These are phyloP conservation scores for Diplodia seriata DNA, from an alignment of 2,329 filamentous ascomycete genomes.

Conservation along the genomic window DNA sequence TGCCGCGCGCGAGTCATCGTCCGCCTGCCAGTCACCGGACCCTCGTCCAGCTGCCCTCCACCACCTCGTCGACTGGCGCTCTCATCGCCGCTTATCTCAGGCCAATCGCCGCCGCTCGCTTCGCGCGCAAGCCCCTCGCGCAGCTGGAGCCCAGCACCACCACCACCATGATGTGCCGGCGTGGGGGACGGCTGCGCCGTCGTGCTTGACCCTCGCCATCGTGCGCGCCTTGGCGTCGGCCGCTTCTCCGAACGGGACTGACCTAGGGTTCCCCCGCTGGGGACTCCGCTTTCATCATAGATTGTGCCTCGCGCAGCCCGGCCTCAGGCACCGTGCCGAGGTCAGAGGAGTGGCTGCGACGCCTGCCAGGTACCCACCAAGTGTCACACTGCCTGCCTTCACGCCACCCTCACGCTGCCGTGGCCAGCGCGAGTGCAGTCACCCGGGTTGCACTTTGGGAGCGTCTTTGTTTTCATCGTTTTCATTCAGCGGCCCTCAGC, in stretches of 20 bases:
- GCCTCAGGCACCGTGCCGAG: conserved; percentile 15
- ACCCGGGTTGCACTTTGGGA: conserved; percentile 3
- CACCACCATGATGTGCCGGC: conserved; percentile 9
- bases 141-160: not conserved
- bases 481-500: conserved; percentile 11
- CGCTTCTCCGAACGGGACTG: conserved; percentile 18
- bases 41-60: not conserved
- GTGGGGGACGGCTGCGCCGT: conserved; percentile 9
- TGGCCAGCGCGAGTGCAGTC: conserved; percentile 20
- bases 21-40: not conserved
- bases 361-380: conserved; percentile 26
- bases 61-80: not conserved
- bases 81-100: conserved; percentile 8
- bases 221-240: conserved; percentile 8
- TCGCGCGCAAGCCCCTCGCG: conserved; percentile 14
- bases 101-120: conserved; percentile 20
- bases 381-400: conserved; percentile 20
- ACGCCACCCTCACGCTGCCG: conserved; percentile 28
- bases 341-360: conserved; percentile 24
- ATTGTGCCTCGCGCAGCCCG: not conserved
- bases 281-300: conserved; percentile 21
- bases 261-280: conserved; percentile 12
- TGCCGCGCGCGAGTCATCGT: conserved; percentile 16
- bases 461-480: conserved; percentile 14
- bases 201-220: not conserved